Evolutionary conservation across 2,329 filamentous ascomycete species (phyloP).

Genomic region (Sodiomyces alkalinus): DNA sequence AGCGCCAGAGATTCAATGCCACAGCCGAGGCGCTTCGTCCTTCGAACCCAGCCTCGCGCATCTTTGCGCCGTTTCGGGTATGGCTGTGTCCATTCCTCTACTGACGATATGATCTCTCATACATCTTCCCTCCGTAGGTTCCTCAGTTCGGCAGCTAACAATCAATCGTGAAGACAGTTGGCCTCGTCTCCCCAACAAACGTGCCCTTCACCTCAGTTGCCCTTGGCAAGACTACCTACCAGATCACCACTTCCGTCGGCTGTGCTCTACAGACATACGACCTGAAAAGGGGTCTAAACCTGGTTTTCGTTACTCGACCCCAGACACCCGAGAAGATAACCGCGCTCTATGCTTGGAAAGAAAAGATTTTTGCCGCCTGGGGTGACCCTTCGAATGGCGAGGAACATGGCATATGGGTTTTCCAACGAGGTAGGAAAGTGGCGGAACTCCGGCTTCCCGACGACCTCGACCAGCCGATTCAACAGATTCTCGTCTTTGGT

Average conservation of each 20-base stretch:
- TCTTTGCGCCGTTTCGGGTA: constrained; percentile 91
- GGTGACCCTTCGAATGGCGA: constrained; percentile 41
- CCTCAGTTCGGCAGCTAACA: neutral
- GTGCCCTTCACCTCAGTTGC: constrained; percentile 85
- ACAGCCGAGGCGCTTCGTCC: constrained; percentile 20
- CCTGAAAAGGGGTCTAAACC: constrained; percentile 71
- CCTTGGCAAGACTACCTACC: constrained; percentile 86
- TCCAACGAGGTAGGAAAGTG: constrained; percentile 77
- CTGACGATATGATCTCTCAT: constrained; percentile 1
- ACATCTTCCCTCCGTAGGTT: too few relatives aligned
- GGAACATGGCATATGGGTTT: constrained; percentile 68
- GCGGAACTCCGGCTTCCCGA: constrained; percentile 56
- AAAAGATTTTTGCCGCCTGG: constrained; percentile 82
- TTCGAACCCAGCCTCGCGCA: constrained; percentile 45
- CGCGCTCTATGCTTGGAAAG: constrained; percentile 75
- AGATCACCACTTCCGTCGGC: constrained; percentile 91
- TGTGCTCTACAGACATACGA: constrained; percentile 91
- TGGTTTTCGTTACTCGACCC: constrained; percentile 85
- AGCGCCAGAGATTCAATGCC: constrained; percentile 57
- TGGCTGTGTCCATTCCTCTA: constrained; percentile 16
- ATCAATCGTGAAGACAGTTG: constrained; percentile 52
- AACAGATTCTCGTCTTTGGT: constrained; percentile 68
- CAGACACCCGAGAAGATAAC: constrained; percentile 79
- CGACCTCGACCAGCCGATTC: constrained; percentile 54
- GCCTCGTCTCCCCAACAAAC: constrained; percentile 76